These are phyloP conservation scores for Zarea fungicola DNA, from an alignment of 2,329 filamentous ascomycete genomes.

Conservation along the genomic window DNA sequence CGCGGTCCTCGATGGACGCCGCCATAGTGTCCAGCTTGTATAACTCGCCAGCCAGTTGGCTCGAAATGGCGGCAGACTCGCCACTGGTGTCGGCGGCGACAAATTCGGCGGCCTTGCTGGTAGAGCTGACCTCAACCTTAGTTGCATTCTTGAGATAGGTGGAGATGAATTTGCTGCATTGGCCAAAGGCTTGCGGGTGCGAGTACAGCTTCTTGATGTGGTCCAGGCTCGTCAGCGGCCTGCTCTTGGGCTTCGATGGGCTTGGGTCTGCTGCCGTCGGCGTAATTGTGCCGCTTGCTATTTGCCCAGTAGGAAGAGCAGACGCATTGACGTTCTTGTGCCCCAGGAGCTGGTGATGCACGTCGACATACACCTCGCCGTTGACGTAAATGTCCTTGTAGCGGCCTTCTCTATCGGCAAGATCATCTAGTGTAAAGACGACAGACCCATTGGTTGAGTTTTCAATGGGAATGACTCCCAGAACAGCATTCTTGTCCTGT, in stretches of 20 bases:
- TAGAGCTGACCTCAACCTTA: conserved; percentile 77
- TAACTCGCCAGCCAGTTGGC: conserved; percentile 63
- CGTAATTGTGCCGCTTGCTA: conserved; percentile 41
- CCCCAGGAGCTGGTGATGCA: conserved; percentile 83
- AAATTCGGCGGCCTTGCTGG: conserved; percentile 77
- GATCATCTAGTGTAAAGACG: conserved; percentile 80
- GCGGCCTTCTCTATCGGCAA: conserved; percentile 64
- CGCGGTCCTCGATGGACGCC: conserved; percentile 63
- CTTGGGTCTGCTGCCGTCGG: conserved; percentile 43
- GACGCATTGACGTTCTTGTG: conserved; percentile 22
- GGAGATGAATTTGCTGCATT: conserved; percentile 73
- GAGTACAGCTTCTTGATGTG: conserved; percentile 77
- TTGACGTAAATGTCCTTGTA: conserved; percentile 70
- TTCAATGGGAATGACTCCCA: conserved; percentile 88
- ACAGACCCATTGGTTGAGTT: conserved; percentile 95
- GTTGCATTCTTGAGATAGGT: conserved; percentile 68
- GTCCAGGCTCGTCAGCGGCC: conserved; percentile 46
- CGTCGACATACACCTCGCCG: conserved; percentile 78
- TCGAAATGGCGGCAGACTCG: conserved; percentile 71
- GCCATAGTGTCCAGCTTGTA: conserved; percentile 66
- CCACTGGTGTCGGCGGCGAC: conserved; percentile 55
- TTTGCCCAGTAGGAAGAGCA: not conserved
- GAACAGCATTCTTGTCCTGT: conserved; percentile 57
- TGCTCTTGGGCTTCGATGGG: conserved; percentile 39
- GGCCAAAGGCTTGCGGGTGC: conserved; percentile 92